Evolutionary conservation across 2,329 filamentous ascomycete genomes (phyloP), one percentile per base, ranked within the genome.

Genomic region (Simplicillium sp.): DNA sequence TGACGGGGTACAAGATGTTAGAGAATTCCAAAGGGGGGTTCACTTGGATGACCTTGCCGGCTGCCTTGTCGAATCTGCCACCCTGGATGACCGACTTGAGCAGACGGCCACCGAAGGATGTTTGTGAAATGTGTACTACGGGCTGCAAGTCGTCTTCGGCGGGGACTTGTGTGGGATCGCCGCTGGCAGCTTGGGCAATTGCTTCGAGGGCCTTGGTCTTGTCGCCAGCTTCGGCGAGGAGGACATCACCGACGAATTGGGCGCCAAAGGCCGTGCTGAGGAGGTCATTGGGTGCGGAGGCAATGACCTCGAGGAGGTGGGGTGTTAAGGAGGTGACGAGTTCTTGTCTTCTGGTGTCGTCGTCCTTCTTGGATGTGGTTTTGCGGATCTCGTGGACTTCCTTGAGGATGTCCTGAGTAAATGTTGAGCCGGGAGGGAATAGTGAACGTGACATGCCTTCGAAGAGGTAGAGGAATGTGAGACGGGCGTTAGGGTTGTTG

Each of bases 311-410:
- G 25, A 98, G 71, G 3, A 97, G 68, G 25, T 80, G 75, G 2
- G 85, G 80, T 2, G 87, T 88, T 20, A 94, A 66, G 11, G 80
- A 73, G 44, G 80, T 77, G 16, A 87, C 68, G 34, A 98, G 69
- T 59, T 96, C 92, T 50, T 77, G 72, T 43, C 84, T 79, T 44
- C 92, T 78, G 16, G 75, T 64, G 40, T 83, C 80, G 1, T 87
- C 72, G 43, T 95, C 87, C 64, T 98, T 98, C 67, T 97, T 98
- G 48, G 87, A 94, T 2, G 89, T 97, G 12, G 75, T 80, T 50
- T 81, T 77, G 40, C 92, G 81, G 47, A 94, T 83, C 41, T 79
- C 75, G 54, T 86, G 83, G 17, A 96, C 67, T 59, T 96, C 84
- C 43, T 77, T 70, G 4, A 98, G 68, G 12, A 92, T 63, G 41